Conservation (phyloP, 768 basidiomycete genomes). For the Boletellus ananiceps region DNA sequence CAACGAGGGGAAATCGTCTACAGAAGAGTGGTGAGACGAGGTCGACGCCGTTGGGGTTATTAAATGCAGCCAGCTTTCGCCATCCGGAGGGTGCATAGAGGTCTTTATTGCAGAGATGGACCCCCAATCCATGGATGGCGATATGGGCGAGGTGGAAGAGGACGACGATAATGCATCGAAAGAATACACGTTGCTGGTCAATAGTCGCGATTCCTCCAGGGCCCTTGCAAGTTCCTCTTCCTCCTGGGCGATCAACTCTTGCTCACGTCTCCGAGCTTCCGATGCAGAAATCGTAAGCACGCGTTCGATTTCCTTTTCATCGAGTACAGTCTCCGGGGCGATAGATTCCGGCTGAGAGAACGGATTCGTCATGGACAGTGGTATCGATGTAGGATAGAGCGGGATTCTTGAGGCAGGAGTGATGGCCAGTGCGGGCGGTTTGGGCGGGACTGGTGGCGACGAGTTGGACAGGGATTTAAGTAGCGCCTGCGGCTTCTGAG, state of each 20-base stretch:
- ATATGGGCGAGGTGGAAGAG: slow-evolving; percentile 4
- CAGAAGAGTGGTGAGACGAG: slow-evolving; percentile 13
- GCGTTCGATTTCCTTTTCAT: slow-evolving; percentile 44
- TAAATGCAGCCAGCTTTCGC: slow-evolving; percentile 31
- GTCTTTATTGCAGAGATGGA: slow-evolving; percentile 15
- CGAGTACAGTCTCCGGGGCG: slow-evolving; percentile 17
- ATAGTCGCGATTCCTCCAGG: slow-evolving; percentile 48
- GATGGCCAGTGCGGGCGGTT: slow-evolving; percentile 26
- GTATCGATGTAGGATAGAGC: slow-evolving; percentile 32
- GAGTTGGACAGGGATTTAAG: slow-evolving; percentile 30
- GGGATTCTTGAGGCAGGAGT: slow-evolving; percentile 22
- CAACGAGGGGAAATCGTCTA: slow-evolving; percentile 24
- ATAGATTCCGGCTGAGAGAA: slow-evolving; percentile 6
- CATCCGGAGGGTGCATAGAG: slow-evolving; percentile 18
- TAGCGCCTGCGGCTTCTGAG: slow-evolving; percentile 27
- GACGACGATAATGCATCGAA: slow-evolving; percentile 7
- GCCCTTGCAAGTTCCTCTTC: slow-evolving; percentile 66
- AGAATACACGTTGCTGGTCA: slow-evolving; percentile 9
- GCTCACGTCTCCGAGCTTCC: slow-evolving; percentile 33
- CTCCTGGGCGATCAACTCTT: slow-evolving; percentile 36
- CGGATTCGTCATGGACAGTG: slow-evolving; percentile 13
- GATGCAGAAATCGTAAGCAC: slow-evolving; percentile 44
- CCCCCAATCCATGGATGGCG: slow-evolving; percentile 12
- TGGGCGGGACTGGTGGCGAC: slow-evolving; percentile 40
- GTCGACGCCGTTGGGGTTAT: slow-evolving; percentile 26